Evolutionary conservation across 1,284 basidiomycete species (phyloP).

Genomic region (Phellinidium pouzarii): DNA sequence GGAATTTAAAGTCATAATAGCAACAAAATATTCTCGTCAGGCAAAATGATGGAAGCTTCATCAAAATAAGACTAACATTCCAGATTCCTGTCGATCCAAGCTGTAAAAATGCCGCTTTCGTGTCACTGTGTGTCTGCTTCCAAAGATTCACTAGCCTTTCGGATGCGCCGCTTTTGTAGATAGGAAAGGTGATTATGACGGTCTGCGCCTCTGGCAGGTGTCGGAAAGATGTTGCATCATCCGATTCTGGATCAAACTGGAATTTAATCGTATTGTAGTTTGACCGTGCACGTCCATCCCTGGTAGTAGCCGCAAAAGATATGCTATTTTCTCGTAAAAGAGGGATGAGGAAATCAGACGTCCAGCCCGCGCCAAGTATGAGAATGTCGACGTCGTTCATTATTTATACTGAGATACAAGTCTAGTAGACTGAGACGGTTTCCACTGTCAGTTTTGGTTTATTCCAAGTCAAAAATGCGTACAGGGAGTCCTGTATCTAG

Average conservation of each 20-base stretch:
- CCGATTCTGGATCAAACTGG: conserved; percentile 40
- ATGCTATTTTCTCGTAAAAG: conserved; percentile 39
- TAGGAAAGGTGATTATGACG: conserved; percentile 59
- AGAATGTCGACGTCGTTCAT: conserved; percentile 42
- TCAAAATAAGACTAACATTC: conserved; percentile 37
- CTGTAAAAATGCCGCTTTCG: conserved; percentile 42
- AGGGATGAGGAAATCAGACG: conserved; percentile 54
- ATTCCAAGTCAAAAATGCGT: too few relatives aligned
- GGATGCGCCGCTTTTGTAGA: conserved; percentile 40
- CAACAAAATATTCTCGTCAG: neutral
- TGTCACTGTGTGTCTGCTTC: conserved; percentile 27
- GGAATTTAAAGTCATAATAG: neutral
- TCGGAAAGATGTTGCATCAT: conserved; percentile 36
- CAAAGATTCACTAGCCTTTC: conserved; percentile 32
- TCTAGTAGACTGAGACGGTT: too few relatives aligned
- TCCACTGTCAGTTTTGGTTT: too few relatives aligned
- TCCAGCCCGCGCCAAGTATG: conserved; percentile 68
- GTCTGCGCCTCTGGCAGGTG: conserved; percentile 49
- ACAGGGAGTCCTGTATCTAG: too few relatives aligned
- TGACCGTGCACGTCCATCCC: conserved; percentile 34
- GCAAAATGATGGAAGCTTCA: neutral
- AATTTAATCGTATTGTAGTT: conserved; percentile 38
- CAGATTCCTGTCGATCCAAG: conserved; percentile 60
- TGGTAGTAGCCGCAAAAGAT: conserved; percentile 49
- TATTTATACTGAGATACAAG: neutral